Percentiles rank a stretch among this genome's conserved stretches.
phyloP scores from a whole-genome alignment of 345 rosid species.

The Mercurialis annua region DNA sequence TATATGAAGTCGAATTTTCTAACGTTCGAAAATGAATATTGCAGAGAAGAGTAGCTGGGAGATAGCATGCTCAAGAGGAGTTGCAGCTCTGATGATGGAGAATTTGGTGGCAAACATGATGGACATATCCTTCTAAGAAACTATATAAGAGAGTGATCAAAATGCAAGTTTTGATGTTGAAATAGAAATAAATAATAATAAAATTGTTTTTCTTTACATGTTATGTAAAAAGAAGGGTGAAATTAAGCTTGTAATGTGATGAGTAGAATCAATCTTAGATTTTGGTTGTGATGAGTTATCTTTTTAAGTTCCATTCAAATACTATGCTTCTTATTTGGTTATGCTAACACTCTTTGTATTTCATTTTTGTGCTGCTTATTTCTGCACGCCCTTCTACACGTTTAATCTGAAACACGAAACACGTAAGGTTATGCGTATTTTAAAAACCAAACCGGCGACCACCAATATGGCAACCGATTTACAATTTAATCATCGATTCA shows the following conservation, averaged over 20 bases:
- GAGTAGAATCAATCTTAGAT: background rate
- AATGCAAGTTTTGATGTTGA: background rate
- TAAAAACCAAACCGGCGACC: too few relatives aligned
- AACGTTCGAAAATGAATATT: background rate
- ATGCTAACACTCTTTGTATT: background rate
- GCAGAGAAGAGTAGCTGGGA: slow-evolving; percentile 26
- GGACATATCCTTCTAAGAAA: slow-evolving; percentile 38
- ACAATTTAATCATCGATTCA: too few relatives aligned
- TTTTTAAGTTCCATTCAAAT: slow-evolving; percentile 1
- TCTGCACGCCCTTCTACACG: background rate
- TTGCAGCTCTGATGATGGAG: slow-evolving; percentile 52
- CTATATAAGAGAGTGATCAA: background rate
- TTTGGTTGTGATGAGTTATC: background rate
- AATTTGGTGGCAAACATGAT: slow-evolving; percentile 40
- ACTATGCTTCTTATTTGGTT: background rate
- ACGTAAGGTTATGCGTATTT: too few relatives aligned
- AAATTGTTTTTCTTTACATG: background rate
- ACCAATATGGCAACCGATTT: too few relatives aligned
- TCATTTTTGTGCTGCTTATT: background rate
- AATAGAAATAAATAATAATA: background rate
- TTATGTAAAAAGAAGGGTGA: background rate
- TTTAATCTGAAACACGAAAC: too few relatives aligned
- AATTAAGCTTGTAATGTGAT: background rate
- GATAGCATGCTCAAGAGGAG: slow-evolving; percentile 26
- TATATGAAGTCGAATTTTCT: background rate